Base-by-base conservation (phyloP, 805 yeast genomes). In the Yamadazyma philogaea region DNA sequence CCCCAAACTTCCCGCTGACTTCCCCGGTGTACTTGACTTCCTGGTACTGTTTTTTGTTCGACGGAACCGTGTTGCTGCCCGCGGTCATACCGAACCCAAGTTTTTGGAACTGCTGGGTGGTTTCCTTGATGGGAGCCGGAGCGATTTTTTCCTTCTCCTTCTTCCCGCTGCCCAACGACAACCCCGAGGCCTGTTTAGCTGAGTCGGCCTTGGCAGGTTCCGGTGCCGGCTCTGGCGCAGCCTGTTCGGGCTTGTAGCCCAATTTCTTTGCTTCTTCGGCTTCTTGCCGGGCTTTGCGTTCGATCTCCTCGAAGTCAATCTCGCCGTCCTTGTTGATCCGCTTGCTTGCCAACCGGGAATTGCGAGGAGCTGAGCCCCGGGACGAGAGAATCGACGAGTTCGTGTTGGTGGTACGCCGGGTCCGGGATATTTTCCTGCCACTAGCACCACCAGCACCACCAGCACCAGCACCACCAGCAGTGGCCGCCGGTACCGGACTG, bases 31-130 rank as follows among this genome's bases (percentile, higher is more conserved):
- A 84, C 52, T 74, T 73, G 42, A 77, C 78, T 34, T 78, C 82
- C 30, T 77, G 65, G 21, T 78, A 78, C 33, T 74, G 70, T 49
- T 63, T 57, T 34, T 58, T 56, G 14, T 46, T 38, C 19, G 47
- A 40, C 36, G 52, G 47, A 39, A 67, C 64, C n/a, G 66, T 64
- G 32, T 85, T 81, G 45, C 73, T 73, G 22, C 85, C 81, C 39
- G 72, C 77, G 5, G 81, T 78, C 95, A 88, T 90, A 53, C 97
- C 97, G 56, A 89, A 89, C 0, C 96, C 96, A 48, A 89, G 71
- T 59, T 77, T 84, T 46, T 93, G 93, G 60, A 87, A 82, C 48
- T 80, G 72, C 49, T 84, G 89, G 7, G 87, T 75, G 24, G 81
- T 70, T 42, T 70, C 70, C 43, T 74, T 74, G 50, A 74, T 54